These are phyloP conservation scores for Intubia oerlemansii DNA, from an alignment of 2,329 filamentous ascomycete genomes.

Conservation along the genomic window DNA sequence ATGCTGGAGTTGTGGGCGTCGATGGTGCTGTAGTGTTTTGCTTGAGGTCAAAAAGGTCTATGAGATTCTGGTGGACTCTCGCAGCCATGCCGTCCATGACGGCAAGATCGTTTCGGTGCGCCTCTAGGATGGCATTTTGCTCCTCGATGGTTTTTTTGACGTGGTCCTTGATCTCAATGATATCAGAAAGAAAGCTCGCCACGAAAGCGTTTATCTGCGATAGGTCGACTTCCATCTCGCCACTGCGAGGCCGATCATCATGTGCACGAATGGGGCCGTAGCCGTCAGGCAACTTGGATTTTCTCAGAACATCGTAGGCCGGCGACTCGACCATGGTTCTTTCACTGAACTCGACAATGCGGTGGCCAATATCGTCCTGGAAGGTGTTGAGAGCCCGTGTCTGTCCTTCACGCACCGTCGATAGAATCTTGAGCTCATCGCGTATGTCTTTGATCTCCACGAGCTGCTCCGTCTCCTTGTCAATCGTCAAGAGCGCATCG, in stretches of 20 bases:
- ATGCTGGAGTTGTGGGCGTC: conserved; percentile 40
- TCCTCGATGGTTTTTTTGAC: conserved; percentile 17
- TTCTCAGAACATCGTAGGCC: too few species aligned
- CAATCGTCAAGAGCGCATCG: conserved; percentile 36
- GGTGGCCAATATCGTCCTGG: too few species aligned
- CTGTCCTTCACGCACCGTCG: conserved; percentile 13
- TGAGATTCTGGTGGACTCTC: conserved; percentile 36
- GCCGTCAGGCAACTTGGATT: too few species aligned
- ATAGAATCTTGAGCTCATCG: conserved; percentile 44
- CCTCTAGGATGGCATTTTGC: conserved; percentile 20
- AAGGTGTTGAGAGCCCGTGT: conserved; percentile 15
- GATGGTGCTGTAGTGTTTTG: conserved; percentile 49
- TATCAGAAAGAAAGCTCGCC: too few species aligned
- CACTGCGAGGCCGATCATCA: too few species aligned
- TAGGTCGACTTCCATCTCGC: too few species aligned
- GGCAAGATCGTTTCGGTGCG: conserved; percentile 35
- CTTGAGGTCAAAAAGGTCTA: conserved; percentile 42
- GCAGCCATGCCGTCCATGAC: conserved; percentile 42
- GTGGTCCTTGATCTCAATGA: too few species aligned
- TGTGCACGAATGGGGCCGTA: too few species aligned
- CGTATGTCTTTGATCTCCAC: conserved; percentile 46
- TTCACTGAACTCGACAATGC: too few species aligned
- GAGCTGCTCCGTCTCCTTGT: conserved; percentile 35
- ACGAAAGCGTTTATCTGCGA: too few species aligned
- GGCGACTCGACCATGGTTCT: too few species aligned